A percentile compares a stretch with the other conserved stretches of the same genome.
Evolutionary conservation across 2,329 filamentous ascomycete genomes (phyloP).

Genomic region (Lasiodiplodia sp.): DNA sequence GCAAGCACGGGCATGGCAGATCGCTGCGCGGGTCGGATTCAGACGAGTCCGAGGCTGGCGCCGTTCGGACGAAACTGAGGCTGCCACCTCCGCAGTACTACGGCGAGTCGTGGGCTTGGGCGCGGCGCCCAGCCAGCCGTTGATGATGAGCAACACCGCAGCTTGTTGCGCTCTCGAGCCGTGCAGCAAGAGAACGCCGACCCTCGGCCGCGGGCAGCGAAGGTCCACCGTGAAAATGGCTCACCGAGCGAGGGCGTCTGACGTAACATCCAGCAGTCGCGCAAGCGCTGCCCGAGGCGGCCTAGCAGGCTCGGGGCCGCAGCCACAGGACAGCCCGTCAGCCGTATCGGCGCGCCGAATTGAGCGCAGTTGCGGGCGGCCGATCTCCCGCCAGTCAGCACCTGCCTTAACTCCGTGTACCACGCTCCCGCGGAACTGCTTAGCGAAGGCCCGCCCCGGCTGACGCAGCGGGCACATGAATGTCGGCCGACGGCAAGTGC

Average conservation of each 20-base stretch:
- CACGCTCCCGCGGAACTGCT: conserved; percentile 2
- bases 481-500: conserved; percentile 26
- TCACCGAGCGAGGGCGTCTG: conserved; percentile 24
- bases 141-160: neutral
- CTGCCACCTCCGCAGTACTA: conserved; percentile 23
- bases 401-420: conserved; percentile 16
- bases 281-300: conserved; percentile 22
- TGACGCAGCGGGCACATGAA: conserved; percentile 17
- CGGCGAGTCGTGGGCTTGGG: neutral
- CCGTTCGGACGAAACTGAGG: conserved; percentile 26
- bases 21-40: conserved; percentile 26
- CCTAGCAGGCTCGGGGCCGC: conserved; percentile 23
- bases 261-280: conserved; percentile 16
- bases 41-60: conserved; percentile 20
- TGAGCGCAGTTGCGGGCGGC: conserved; percentile 21
- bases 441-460: conserved; percentile 22
- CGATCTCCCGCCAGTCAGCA: conserved; percentile 26
- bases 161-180: neutral
- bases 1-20: conserved; percentile 23
- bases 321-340: conserved; percentile 15
- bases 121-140: neutral
- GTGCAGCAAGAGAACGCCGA: conserved; percentile 6
- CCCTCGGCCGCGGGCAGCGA: conserved; percentile 25
- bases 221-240: conserved; percentile 18
- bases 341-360: conserved; percentile 17